Evolutionary conservation across 2,329 filamentous ascomycete species (phyloP).

Genomic region (Monilinia fructigena): DNA sequence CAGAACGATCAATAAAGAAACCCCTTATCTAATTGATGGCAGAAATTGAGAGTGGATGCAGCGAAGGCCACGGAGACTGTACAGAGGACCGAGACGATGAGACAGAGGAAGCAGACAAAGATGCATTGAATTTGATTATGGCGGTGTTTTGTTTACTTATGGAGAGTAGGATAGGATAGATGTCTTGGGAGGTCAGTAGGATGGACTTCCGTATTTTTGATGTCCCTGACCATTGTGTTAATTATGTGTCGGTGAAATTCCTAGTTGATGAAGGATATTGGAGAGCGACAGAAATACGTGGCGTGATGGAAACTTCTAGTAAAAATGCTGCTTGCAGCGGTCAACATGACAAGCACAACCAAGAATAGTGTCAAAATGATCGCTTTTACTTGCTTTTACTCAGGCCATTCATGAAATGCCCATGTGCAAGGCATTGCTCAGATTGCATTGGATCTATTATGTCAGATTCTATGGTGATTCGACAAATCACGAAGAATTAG

Average conservation of each 20-base stretch:
- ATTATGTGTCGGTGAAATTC: background rate
- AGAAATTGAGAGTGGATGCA: slow-evolving; percentile 47
- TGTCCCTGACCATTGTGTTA: background rate
- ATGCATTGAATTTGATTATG: slow-evolving; percentile 44
- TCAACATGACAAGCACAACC: slow-evolving; percentile 46
- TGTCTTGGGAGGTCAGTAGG: background rate
- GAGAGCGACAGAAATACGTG: background rate
- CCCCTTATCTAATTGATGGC: slow-evolving; percentile 59
- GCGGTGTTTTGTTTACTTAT: slow-evolving; percentile 12
- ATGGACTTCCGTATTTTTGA: background rate
- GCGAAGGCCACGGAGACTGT: slow-evolving; percentile 55
- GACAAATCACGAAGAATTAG: background rate
- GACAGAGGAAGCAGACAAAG: slow-evolving; percentile 46
- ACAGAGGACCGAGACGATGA: slow-evolving; percentile 46
- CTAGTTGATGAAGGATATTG: background rate
- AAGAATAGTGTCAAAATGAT: slow-evolving; percentile 50
- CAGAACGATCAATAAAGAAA: slow-evolving; percentile 59
- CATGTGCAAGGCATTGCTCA: slow-evolving; percentile 42
- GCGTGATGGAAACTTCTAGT: slow-evolving; percentile 22
- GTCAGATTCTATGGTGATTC: background rate
- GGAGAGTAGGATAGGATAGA: background rate
- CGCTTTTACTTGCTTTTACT: slow-evolving; percentile 48
- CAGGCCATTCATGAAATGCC: slow-evolving; percentile 46
- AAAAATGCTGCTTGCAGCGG: slow-evolving; percentile 41
- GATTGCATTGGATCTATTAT: background rate